These are phyloP conservation scores for Gigaspora rosea DNA, from an alignment of 192 early-diverging fungal species.

Conservation along the genomic window DNA sequence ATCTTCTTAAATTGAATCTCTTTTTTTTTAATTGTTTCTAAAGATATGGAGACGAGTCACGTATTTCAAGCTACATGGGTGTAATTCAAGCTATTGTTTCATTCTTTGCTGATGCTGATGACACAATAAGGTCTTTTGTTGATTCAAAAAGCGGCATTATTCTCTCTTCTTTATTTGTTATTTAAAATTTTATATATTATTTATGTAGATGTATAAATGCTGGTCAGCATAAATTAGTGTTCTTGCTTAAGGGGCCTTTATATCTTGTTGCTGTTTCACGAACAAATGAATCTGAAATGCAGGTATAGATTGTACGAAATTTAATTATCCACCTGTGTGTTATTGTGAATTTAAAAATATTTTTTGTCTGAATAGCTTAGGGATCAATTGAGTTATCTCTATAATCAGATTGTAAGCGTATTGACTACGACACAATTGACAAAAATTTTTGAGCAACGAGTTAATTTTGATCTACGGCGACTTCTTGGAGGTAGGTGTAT, in stretches of 20 bases:
- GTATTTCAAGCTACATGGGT: slow-evolving; percentile 85
- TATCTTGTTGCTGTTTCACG: slow-evolving; percentile 83
- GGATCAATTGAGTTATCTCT: slow-evolving; percentile 75
- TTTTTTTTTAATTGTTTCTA: neutral
- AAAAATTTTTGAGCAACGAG: slow-evolving; percentile 81
- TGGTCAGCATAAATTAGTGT: slow-evolving; percentile 78
- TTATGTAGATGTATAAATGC: slow-evolving; percentile 63
- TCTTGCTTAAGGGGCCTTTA: slow-evolving; percentile 76
- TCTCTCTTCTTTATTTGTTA: slow-evolving; percentile 19
- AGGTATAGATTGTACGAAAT: slow-evolving; percentile 43
- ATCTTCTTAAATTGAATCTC: slow-evolving; percentile 2
- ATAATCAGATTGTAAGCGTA: slow-evolving; percentile 84
- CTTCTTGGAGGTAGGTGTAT: slow-evolving; percentile 65
- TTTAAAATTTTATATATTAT: neutral
- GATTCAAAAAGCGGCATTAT: neutral
- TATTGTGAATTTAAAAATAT: neutral
- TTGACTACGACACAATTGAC: slow-evolving; percentile 79
- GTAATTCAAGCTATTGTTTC: slow-evolving; percentile 88
- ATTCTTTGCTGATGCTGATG: slow-evolving; percentile 81
- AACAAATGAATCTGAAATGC: slow-evolving; percentile 73
- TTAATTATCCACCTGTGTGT: neutral
- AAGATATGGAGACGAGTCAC: slow-evolving; percentile 86
- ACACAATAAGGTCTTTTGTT: slow-evolving; percentile 61
- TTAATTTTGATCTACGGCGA: slow-evolving; percentile 86
- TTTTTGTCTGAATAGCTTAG: slow-evolving; percentile 54